Percentiles rank a stretch among this genome's conserved stretches.
Conservation (phyloP, 768 basidiomycete genomes). For the Tricholoma hemisulphureum region DNA sequence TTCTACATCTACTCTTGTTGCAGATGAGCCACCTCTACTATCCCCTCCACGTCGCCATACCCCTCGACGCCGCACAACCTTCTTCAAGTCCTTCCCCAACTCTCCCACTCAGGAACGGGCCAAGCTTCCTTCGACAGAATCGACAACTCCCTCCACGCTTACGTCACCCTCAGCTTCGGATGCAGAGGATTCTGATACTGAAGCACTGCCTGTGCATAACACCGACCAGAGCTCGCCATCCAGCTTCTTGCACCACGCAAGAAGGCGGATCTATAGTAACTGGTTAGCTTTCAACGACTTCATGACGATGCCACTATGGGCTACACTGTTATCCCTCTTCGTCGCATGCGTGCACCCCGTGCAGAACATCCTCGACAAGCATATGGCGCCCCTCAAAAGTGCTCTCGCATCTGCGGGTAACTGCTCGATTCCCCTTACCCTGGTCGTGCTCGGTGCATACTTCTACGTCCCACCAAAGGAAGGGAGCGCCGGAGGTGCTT, state of each 20-base stretch:
- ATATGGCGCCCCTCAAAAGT: slow-evolving; percentile 64
- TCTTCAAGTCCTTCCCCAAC: slow-evolving; percentile 21
- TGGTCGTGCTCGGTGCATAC: slow-evolving; percentile 91
- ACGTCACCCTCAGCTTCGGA: slow-evolving; percentile 1
- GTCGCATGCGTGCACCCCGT: slow-evolving; percentile 77
- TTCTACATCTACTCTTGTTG: neutral
- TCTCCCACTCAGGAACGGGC: slow-evolving; percentile 11
- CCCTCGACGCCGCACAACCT: slow-evolving; percentile 15
- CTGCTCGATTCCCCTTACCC: slow-evolving; percentile 84
- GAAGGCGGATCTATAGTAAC: slow-evolving; percentile 23
- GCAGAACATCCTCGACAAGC: slow-evolving; percentile 65
- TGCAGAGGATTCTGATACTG: slow-evolving; percentile 18
- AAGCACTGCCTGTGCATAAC: slow-evolving; percentile 7
- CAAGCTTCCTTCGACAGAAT: slow-evolving; percentile 1
- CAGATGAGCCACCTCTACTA: neutral
- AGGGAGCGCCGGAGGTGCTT: neutral
- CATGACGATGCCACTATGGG: slow-evolving; percentile 89
- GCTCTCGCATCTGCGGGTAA: slow-evolving; percentile 67
- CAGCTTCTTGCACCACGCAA: slow-evolving; percentile 20
- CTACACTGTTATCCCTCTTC: slow-evolving; percentile 68
- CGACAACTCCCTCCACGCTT: slow-evolving; percentile 1
- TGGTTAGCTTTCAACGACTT: slow-evolving; percentile 57
- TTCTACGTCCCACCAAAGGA: slow-evolving; percentile 54
- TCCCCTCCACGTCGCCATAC: neutral
- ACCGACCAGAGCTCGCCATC: slow-evolving; percentile 3